Evolutionary conservation across 495 filamentous ascomycete genomes (phyloP), one percentile per base, ranked within the genome.

Genomic region (Aspergillus cavernicola): DNA sequence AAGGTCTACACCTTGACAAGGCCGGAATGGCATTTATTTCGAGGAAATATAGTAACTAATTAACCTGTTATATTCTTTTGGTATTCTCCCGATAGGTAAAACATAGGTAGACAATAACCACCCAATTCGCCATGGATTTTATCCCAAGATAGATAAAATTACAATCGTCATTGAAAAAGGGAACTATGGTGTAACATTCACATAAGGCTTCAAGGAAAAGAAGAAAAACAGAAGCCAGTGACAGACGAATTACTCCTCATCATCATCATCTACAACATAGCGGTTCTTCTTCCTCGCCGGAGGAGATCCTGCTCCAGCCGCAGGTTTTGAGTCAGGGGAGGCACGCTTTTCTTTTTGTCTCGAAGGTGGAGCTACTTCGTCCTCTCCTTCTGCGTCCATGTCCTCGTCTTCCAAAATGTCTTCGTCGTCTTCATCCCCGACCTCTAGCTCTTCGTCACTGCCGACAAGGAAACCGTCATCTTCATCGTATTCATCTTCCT

Each of bases 401-500:
- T 71, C 72, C 1, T 83, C 80, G 31, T 83, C 81, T 16, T 82
- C 80, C 24, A 83, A 73, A 15, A 84, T 81, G 31, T 83, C 81
- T 45, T 81, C 85, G 43, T 81, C 85, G 5, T 77, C 83, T 10
- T 76, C 80, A 12, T 65, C 82, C 15, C 64, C 77, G 26, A 78
- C 73, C 56, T 82, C 83, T 8, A 83, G 69, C 32, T 88, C 87
- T 54, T 89, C 85, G 49, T 87, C 87, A 59, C 86, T 90, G 31
- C 79, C 80, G 9, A 87, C 87, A 50, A 91, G 69, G 67, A 91
- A 91, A 6, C 84, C 87, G 58, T 91, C 87, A 20, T 89, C 86
- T 62, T 85, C 81, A 55, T 90, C 87, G 60, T 91, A 97, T 64
- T 92, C 88, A 62, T 97, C 90, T 56, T 89, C 81, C 18, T 80